Evolutionary conservation across 2,329 filamentous ascomycete genomes (phyloP).

Genomic region (Calonectria fujianensis): DNA sequence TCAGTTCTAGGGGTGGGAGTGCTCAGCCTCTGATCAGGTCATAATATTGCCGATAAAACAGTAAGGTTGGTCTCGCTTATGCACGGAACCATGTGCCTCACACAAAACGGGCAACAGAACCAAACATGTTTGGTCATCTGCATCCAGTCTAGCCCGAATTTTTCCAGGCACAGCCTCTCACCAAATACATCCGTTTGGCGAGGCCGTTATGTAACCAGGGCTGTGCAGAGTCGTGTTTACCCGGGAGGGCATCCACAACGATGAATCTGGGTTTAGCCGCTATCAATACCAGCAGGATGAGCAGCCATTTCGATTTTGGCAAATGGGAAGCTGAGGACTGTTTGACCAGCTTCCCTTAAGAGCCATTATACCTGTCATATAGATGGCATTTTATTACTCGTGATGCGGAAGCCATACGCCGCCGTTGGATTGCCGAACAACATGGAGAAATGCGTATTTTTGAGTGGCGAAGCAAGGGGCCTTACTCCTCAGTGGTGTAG

Average conservation of each 20-base stretch:
- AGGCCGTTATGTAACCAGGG: background rate
- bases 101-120: background rate
- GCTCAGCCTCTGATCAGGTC: background rate
- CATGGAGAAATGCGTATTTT: background rate
- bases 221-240: background rate
- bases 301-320: background rate
- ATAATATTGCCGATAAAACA: background rate
- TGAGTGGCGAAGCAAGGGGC: background rate
- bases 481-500: background rate
- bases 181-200: background rate
- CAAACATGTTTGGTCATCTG: no score
- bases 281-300: background rate
- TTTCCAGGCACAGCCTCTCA: background rate
- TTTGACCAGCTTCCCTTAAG: background rate
- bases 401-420: background rate
- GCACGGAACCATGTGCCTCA: background rate
- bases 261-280: background rate
- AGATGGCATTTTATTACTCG: background rate
- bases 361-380: background rate
- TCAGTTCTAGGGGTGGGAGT: background rate
- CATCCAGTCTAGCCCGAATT: background rate
- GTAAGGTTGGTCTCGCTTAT: background rate
- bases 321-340: background rate
- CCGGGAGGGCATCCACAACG: background rate
- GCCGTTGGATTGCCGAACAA: background rate